A percentile compares a stretch with the other conserved stretches of the same genome.
phyloP scores from a whole-genome alignment of 345 rosid species.

The Linum tenue region DNA sequence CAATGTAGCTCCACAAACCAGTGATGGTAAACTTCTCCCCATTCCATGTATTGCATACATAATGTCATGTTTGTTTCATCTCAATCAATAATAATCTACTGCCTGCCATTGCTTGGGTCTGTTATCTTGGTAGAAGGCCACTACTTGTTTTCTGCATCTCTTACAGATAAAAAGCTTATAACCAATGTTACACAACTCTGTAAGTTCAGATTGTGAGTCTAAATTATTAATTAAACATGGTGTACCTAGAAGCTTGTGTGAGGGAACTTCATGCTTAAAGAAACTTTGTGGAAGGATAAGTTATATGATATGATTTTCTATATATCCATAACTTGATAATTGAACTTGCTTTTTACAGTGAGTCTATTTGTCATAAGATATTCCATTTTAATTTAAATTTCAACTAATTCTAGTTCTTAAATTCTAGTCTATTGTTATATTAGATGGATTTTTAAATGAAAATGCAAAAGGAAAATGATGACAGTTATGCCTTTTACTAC shows the following conservation, averaged over 20 bases:
- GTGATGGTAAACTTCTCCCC: constrained; percentile 34
- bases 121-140: not conserved
- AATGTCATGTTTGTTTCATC: not conserved
- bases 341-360: too few species aligned
- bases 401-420: too few species aligned
- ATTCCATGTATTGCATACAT: not conserved
- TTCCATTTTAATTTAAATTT: too few species aligned
- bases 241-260: not conserved
- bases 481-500: too few species aligned
- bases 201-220: not conserved
- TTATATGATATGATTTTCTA: too few species aligned
- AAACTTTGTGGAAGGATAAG: not conserved
- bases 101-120: not conserved
- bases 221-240: not conserved
- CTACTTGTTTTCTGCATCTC: not conserved
- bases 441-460: too few species aligned
- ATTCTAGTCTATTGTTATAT: too few species aligned
- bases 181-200: not conserved
- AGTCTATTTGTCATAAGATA: too few species aligned
- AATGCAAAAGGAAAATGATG: too few species aligned
- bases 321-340: too few species aligned
- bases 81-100: not conserved
- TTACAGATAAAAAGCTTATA: too few species aligned
- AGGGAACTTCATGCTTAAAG: too few species aligned
- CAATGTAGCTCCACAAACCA: constrained; percentile 27